phyloP scores from a whole-genome alignment of 2,329 filamentous ascomycete species.

The Phyllosticta paracitricarpa region DNA sequence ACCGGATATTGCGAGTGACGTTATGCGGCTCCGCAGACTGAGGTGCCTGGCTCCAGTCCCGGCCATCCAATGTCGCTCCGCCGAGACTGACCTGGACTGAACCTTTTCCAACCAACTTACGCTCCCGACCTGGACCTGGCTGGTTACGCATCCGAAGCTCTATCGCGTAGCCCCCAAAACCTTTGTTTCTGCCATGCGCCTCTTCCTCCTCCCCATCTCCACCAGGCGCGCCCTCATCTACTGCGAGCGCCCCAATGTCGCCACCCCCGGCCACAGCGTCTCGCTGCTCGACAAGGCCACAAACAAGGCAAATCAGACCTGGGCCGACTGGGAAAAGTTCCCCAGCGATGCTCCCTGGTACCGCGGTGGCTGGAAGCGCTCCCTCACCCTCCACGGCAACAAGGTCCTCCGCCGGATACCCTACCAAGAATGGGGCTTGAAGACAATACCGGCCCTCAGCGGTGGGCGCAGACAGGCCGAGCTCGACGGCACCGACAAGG shows the following conservation, averaged over 20 bases:
- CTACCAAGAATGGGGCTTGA: conserved; percentile 95
- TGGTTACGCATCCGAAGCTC: neutral
- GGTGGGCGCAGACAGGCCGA: conserved; percentile 55
- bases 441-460: conserved; percentile 79
- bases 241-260: conserved; percentile 58
- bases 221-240: conserved; percentile 86
- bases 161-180: neutral
- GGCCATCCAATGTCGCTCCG: neutral
- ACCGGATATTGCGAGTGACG: neutral
- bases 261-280: conserved; percentile 39
- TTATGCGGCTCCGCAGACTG: neutral
- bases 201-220: conserved; percentile 89
- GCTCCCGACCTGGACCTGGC: no score
- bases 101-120: neutral
- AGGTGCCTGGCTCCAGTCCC: neutral
- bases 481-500: conserved; percentile 50
- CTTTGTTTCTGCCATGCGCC: conserved; percentile 56
- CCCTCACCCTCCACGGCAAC: conserved; percentile 79
- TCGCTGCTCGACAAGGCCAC: conserved; percentile 61
- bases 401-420: conserved; percentile 75
- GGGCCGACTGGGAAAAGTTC: conserved; percentile 73
- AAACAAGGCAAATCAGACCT: conserved; percentile 62
- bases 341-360: conserved; percentile 39
- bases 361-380: conserved; percentile 68
- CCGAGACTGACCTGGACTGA: neutral